phyloP scores from a whole-genome alignment of 805 yeast species.

The Candida mattraensis region DNA sequence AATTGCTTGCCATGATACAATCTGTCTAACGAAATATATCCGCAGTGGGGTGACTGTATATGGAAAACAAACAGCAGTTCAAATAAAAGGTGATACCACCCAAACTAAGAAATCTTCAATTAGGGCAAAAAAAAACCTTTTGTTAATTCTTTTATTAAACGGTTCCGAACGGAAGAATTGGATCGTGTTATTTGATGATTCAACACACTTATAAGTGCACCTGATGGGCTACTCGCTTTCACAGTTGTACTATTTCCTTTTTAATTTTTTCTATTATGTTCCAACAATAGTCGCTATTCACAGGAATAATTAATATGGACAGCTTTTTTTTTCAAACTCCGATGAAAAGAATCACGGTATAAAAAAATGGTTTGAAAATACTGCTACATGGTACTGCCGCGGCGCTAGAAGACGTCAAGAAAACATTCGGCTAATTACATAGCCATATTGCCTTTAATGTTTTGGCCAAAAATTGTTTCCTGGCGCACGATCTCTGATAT shows the following conservation, averaged over 20 bases:
- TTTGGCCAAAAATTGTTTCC: too few species aligned
- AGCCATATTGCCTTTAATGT: too few species aligned
- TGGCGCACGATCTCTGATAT: too few species aligned
- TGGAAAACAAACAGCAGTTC: not conserved
- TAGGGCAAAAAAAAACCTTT: too few species aligned
- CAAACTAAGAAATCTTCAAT: not conserved
- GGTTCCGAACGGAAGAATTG: constrained; percentile 1
- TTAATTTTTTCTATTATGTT: constrained; percentile 7
- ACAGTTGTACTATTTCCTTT: constrained; percentile 3
- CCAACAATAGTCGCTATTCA: constrained; percentile 6
- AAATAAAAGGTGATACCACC: not conserved
- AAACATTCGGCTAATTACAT: too few species aligned
- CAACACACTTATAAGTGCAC: constrained; percentile 9
- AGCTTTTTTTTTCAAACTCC: constrained; percentile 6
- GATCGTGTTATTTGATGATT: constrained; percentile 2
- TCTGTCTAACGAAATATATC: too few species aligned
- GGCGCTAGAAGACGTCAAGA: too few species aligned
- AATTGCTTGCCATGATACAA: too few species aligned
- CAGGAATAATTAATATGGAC: too few species aligned
- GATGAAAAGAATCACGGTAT: too few species aligned
- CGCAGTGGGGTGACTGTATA: constrained; percentile 5
- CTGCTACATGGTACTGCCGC: too few species aligned
- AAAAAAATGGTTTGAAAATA: too few species aligned
- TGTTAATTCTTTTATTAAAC: not conserved
- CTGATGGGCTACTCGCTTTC: constrained; percentile 3